These are phyloP conservation scores for Ophiostoma australiae DNA, from an alignment of 2,329 filamentous ascomycete genomes.

Conservation along the genomic window DNA sequence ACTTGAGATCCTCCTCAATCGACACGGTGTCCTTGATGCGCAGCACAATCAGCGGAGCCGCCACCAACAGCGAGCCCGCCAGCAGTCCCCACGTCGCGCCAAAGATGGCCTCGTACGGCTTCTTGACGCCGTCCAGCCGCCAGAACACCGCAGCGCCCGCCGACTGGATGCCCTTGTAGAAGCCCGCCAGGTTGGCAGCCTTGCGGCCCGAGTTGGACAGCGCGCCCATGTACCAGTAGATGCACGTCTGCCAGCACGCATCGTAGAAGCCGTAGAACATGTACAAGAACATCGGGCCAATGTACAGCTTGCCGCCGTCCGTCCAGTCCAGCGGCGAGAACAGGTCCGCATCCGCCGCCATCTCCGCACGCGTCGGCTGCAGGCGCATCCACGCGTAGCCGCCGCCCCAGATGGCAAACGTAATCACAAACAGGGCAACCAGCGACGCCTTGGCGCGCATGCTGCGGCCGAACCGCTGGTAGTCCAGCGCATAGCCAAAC, in stretches of 20 bases:
- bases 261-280: conserved; percentile 90
- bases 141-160: conserved; percentile 73
- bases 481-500: conserved; percentile 68
- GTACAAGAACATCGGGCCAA: conserved; percentile 80
- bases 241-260: conserved; percentile 80
- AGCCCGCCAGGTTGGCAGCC: conserved; percentile 77
- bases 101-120: conserved; percentile 67
- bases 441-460: conserved; percentile 63
- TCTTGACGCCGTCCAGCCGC: conserved; percentile 60
- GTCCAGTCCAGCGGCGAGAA: conserved; percentile 56
- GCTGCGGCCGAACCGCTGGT: conserved; percentile 54
- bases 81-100: conserved; percentile 70
- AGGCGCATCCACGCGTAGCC: conserved; percentile 70
- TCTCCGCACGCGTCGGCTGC: conserved; percentile 48
- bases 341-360: conserved; percentile 26
- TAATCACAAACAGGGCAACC: conserved; percentile 59
- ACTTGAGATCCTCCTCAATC: conserved; percentile 75
- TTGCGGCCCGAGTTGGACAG: conserved; percentile 89
- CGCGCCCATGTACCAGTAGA: conserved; percentile 96
- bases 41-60: conserved; percentile 70
- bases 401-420: conserved; percentile 76
- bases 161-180: conserved; percentile 62
- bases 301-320: conserved; percentile 52
- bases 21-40: conserved; percentile 78
- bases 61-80: conserved; percentile 66